Conservation (phyloP, 257 asterid species). For the Scutellaria minor region DNA sequence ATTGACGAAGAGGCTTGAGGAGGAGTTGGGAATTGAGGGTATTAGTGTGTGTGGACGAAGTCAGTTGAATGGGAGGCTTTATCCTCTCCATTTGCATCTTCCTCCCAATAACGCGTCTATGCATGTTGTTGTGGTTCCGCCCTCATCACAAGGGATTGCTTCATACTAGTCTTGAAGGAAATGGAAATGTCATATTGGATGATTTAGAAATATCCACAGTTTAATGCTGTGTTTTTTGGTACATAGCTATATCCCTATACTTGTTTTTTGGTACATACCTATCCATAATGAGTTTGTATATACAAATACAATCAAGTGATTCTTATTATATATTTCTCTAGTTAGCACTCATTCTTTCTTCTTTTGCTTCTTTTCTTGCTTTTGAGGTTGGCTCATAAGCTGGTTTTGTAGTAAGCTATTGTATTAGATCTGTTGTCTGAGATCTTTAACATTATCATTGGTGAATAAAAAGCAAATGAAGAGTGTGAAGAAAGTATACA, state of each 20-base stretch:
- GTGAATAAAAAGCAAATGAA: slow-evolving; percentile 20
- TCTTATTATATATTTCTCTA: neutral
- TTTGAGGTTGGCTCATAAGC: neutral
- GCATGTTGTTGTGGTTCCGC: slow-evolving; percentile 76
- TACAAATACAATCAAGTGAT: slow-evolving; percentile 17
- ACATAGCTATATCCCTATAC: slow-evolving; percentile 12
- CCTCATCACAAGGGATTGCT: slow-evolving; percentile 55
- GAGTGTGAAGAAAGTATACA: neutral
- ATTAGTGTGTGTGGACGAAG: slow-evolving; percentile 72
- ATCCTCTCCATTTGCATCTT: slow-evolving; percentile 92
- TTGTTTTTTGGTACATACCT: slow-evolving; percentile 23
- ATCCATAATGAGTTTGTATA: slow-evolving; percentile 4
- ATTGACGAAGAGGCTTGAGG: slow-evolving; percentile 61
- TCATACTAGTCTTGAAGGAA: slow-evolving; percentile 12
- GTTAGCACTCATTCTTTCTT: slow-evolving; percentile 35
- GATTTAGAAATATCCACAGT: neutral
- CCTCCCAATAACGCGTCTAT: slow-evolving; percentile 84
- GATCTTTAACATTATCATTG: neutral
- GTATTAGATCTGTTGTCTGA: slow-evolving; percentile 21
- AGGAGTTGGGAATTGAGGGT: slow-evolving; percentile 63
- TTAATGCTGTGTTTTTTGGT: slow-evolving; percentile 25
- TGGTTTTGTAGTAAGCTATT: slow-evolving; percentile 28
- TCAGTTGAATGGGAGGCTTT: slow-evolving; percentile 69
- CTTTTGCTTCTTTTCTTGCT: neutral
- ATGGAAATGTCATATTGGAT: neutral